phyloP scores from a whole-genome alignment of 495 filamentous ascomycete genomes.

The Aspergillus panamensis region DNA sequence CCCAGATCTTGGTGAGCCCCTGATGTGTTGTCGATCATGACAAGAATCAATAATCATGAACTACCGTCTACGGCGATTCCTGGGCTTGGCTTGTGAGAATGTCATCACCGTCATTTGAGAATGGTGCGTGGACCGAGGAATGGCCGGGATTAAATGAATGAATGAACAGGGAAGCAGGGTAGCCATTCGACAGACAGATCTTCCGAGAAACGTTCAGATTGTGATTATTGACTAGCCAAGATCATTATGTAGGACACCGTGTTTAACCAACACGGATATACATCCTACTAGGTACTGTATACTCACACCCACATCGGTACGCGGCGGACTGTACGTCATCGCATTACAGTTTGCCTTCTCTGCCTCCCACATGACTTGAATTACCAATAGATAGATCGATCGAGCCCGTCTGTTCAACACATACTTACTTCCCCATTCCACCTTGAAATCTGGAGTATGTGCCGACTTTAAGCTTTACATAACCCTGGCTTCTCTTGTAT shows the following conservation, averaged over 20 bases:
- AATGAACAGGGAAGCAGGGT: not conserved
- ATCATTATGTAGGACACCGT: not conserved
- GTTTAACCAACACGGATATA: not conserved
- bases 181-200: too few species aligned
- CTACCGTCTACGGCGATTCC: not conserved
- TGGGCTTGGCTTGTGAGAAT: not conserved
- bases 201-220: too few species aligned
- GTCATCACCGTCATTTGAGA: too few species aligned
- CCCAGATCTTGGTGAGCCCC: slow-evolving; percentile 8
- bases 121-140: too few species aligned
- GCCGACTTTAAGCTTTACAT: too few species aligned
- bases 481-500: too few species aligned
- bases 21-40: slow-evolving; percentile 10
- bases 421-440: too few species aligned
- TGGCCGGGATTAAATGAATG: too few species aligned
- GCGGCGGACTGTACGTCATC: too few species aligned
- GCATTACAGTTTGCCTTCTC: not conserved
- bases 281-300: too few species aligned
- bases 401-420: not conserved
- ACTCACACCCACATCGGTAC: not conserved
- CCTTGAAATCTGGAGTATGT: too few species aligned
- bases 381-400: not conserved
- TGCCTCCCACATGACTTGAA: not conserved
- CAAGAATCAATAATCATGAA: not conserved
- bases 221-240: too few species aligned